These are phyloP conservation scores for Elaphomyces granulatus DNA, from an alignment of 495 filamentous ascomycete species.

Conservation along the genomic window DNA sequence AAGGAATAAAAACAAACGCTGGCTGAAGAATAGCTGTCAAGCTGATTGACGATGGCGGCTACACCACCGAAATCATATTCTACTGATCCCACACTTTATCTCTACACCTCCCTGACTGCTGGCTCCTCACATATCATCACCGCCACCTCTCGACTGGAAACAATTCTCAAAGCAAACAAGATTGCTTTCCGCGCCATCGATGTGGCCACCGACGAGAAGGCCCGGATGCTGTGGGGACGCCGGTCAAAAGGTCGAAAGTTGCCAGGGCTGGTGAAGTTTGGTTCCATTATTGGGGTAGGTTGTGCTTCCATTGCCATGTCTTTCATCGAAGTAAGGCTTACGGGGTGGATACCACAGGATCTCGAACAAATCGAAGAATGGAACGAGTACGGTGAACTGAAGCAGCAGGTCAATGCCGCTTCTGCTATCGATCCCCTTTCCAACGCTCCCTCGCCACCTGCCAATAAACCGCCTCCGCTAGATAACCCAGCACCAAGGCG, in stretches of 20 bases:
- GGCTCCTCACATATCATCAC: slow-evolving; percentile 97
- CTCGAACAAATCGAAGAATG: slow-evolving; percentile 91
- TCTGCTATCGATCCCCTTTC: slow-evolving; percentile 19
- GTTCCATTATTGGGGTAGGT: slow-evolving; percentile 73
- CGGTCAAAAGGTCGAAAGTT: slow-evolving; percentile 69
- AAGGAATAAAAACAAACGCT: too few relatives aligned
- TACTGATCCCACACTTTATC: slow-evolving; percentile 47
- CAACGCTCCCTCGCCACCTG: slow-evolving; percentile 12
- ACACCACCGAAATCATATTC: neutral
- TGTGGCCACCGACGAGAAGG: slow-evolving; percentile 81
- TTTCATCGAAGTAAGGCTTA: neutral
- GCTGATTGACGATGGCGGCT: too few relatives aligned
- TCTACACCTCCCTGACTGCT: slow-evolving; percentile 90
- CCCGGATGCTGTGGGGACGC: slow-evolving; percentile 79
- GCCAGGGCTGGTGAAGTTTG: slow-evolving; percentile 78
- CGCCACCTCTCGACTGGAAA: slow-evolving; percentile 87
- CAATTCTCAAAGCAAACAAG: slow-evolving; percentile 88
- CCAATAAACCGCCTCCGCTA: slow-evolving; percentile 20
- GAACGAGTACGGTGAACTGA: slow-evolving; percentile 96
- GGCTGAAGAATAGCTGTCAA: too few relatives aligned
- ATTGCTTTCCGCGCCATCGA: slow-evolving; percentile 88
- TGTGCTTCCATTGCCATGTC: neutral
- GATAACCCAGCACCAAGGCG: slow-evolving; percentile 20
- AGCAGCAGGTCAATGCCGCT: slow-evolving; percentile 52
- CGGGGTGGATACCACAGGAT: slow-evolving; percentile 41